phyloP scores from a whole-genome alignment of 768 basidiomycete species.

The Mycena pura region DNA sequence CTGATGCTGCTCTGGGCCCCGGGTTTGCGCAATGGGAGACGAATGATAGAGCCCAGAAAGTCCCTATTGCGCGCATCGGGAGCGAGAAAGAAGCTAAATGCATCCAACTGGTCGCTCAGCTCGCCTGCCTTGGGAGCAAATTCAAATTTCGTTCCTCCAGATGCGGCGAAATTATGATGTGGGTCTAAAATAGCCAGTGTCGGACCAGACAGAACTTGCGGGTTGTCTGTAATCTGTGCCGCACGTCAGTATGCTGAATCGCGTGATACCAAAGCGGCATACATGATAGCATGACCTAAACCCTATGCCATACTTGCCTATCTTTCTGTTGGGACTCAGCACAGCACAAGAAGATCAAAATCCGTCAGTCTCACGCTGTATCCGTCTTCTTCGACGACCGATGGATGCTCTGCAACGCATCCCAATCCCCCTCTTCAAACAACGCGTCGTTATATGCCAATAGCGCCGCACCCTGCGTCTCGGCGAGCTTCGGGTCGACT shows the following conservation, averaged over 20 bases:
- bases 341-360: background rate
- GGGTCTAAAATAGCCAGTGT: constrained; percentile 53
- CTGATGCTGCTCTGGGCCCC: constrained; percentile 42
- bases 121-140: constrained; percentile 30
- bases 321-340: constrained; percentile 43
- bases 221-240: constrained; percentile 53
- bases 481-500: constrained; percentile 34
- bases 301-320: constrained; percentile 60
- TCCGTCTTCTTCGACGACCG: constrained; percentile 55
- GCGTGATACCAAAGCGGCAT: constrained; percentile 5
- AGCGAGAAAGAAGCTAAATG: constrained; percentile 38
- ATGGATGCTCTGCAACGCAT: constrained; percentile 48
- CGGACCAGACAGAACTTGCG: constrained; percentile 52
- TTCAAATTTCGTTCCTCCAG: constrained; percentile 40
- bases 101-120: constrained; percentile 39
- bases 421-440: constrained; percentile 51
- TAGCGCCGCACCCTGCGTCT: constrained; percentile 51
- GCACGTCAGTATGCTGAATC: background rate
- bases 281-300: constrained; percentile 61
- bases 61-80: constrained; percentile 16
- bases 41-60: constrained; percentile 51
- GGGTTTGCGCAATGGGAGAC: constrained; percentile 50
- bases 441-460: constrained; percentile 53
- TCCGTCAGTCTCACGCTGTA: constrained; percentile 42
- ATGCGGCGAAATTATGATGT: constrained; percentile 35